Conservation (phyloP, 208 protist species). For the Angomonas deanei region DNA sequence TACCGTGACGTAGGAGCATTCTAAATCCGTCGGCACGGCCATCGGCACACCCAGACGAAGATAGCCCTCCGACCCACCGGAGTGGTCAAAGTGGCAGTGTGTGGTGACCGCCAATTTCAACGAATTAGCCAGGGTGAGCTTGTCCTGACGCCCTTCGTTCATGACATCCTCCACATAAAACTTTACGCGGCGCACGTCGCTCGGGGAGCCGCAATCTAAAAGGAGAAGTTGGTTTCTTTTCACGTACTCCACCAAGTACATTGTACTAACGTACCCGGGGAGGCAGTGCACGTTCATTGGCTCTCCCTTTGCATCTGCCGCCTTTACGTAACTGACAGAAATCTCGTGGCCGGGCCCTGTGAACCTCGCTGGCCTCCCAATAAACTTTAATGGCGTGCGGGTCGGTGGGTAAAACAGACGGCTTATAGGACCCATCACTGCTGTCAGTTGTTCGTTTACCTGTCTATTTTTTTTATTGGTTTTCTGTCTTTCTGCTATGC, state of each 20-base stretch:
- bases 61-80: conserved; percentile 25
- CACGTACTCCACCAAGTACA: conserved; percentile 41
- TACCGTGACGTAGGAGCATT: conserved; percentile 14
- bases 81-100: conserved; percentile 49
- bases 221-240: conserved; percentile 26
- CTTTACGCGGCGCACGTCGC: conserved; percentile 27
- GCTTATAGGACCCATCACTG: neutral
- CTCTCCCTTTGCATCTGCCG: conserved; percentile 11
- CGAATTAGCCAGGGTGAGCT: conserved; percentile 19
- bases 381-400: conserved; percentile 19
- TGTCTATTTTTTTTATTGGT: too few species aligned
- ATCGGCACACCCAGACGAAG: conserved; percentile 20
- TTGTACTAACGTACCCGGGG: conserved; percentile 24
- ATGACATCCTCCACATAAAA: conserved; percentile 47
- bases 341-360: conserved; percentile 18
- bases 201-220: conserved; percentile 36
- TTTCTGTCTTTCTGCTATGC: too few species aligned
- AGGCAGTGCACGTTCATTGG: conserved; percentile 40
- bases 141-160: neutral
- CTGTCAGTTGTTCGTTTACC: too few species aligned
- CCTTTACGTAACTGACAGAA: conserved; percentile 25
- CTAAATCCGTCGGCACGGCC: conserved; percentile 20
- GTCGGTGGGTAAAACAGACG: neutral
- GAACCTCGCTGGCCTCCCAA: conserved; percentile 16
- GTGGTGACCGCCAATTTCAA: conserved; percentile 28